phyloP scores from a whole-genome alignment of 2,329 filamentous ascomycete species.

The Claviceps humidiphila region DNA sequence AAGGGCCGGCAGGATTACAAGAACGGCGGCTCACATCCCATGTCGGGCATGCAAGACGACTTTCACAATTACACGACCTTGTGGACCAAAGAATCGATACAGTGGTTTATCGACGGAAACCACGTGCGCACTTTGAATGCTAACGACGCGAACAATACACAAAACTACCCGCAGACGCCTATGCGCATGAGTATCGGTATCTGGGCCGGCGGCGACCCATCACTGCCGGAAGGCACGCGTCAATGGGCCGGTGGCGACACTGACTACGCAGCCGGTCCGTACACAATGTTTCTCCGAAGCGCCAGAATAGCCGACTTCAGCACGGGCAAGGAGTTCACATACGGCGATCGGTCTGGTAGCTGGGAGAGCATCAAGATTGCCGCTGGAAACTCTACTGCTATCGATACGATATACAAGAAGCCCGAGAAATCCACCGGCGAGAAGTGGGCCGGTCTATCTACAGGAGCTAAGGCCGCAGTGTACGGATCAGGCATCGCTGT shows the following conservation, averaged over 20 bases:
- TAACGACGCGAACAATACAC: slow-evolving; percentile 45
- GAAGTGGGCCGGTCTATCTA: slow-evolving; percentile 40
- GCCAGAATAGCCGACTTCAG: slow-evolving; percentile 42
- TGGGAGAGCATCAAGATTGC: slow-evolving; percentile 50
- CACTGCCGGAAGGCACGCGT: slow-evolving; percentile 41
- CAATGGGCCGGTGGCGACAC: slow-evolving; percentile 59
- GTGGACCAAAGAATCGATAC: slow-evolving; percentile 54
- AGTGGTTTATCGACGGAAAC: slow-evolving; percentile 57
- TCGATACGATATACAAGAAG: slow-evolving; percentile 26
- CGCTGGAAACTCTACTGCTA: slow-evolving; percentile 42
- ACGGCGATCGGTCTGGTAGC: slow-evolving; percentile 44
- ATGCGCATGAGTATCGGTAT: slow-evolving; percentile 57
- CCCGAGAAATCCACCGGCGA: slow-evolving; percentile 32
- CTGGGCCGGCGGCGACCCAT: slow-evolving; percentile 48
- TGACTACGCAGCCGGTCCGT: slow-evolving; percentile 53
- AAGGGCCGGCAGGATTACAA: slow-evolving; percentile 54
- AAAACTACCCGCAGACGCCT: slow-evolving; percentile 63
- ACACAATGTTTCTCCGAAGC: slow-evolving; percentile 60
- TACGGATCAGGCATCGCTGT: slow-evolving; percentile 34
- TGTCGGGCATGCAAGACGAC: slow-evolving; percentile 42
- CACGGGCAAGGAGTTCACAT: slow-evolving; percentile 52
- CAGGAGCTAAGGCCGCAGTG: slow-evolving; percentile 36
- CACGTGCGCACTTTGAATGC: slow-evolving; percentile 51
- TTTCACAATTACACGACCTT: slow-evolving; percentile 66
- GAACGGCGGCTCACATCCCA: slow-evolving; percentile 46